Evolutionary conservation across 345 rosid genomes (phyloP).

Genomic region (Eucalyptus tenuipes): DNA sequence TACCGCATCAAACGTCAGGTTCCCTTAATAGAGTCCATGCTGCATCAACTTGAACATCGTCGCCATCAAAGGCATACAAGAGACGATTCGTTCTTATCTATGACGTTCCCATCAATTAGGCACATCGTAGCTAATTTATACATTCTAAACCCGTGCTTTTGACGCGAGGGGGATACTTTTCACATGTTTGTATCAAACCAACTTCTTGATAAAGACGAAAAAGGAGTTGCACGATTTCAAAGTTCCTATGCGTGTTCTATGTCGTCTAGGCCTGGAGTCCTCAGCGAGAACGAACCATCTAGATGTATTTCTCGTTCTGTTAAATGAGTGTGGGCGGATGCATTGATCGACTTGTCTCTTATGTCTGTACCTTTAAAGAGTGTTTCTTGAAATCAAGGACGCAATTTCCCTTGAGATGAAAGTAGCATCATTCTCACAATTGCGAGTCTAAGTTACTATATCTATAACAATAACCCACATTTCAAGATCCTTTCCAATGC

Average conservation of each 20-base stretch:
- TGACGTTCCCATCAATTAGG: too few relatives aligned
- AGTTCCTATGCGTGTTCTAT: not conserved
- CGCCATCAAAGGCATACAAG: too few relatives aligned
- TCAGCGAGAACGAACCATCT: not conserved
- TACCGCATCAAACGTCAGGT: too few relatives aligned
- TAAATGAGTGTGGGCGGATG: not conserved
- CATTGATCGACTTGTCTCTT: not conserved
- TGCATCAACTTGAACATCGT: too few relatives aligned
- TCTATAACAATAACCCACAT: not conserved
- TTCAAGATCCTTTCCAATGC: not conserved
- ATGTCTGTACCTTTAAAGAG: not conserved
- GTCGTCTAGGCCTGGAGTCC: not conserved
- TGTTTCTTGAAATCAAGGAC: not conserved
- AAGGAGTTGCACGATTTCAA: not conserved
- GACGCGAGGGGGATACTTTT: not conserved
- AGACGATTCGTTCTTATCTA: too few relatives aligned
- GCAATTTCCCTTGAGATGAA: not conserved
- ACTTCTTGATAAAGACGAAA: not conserved
- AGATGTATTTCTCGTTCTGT: not conserved
- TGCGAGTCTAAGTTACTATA: not conserved
- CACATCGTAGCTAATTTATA: too few relatives aligned
- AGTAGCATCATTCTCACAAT: not conserved
- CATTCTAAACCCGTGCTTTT: not conserved
- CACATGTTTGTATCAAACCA: not conserved
- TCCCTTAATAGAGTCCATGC: too few relatives aligned